phyloP scores from a whole-genome alignment of 1,284 basidiomycete species.

The Phenoliferia sp. region DNA sequence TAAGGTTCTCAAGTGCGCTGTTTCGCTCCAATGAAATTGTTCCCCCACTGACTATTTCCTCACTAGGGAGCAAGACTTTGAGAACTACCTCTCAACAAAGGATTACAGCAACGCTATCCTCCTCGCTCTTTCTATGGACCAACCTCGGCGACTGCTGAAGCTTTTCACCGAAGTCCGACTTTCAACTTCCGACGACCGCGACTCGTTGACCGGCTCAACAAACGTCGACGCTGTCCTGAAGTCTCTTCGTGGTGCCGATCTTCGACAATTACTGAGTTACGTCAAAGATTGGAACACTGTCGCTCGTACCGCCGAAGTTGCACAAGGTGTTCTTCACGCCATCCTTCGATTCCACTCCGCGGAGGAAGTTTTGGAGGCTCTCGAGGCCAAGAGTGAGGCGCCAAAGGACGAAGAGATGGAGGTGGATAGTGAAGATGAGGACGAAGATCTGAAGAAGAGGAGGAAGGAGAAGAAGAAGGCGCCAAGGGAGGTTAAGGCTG shows the following conservation, averaged over 20 bases:
- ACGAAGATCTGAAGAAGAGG: conserved; percentile 11
- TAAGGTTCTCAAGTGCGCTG: conserved; percentile 67
- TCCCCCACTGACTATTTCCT: conserved; percentile 6
- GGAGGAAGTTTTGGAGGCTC: conserved; percentile 22
- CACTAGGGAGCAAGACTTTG: conserved; percentile 85
- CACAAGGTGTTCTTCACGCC: conserved; percentile 79
- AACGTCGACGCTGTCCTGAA: conserved; percentile 78
- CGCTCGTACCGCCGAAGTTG: conserved; percentile 75
- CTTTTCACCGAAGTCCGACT: conserved; percentile 67
- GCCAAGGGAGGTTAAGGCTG: conserved; percentile 28
- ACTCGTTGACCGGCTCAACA: conserved; percentile 57
- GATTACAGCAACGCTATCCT: conserved; percentile 89
- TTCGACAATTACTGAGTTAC: conserved; percentile 75
- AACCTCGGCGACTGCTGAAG: conserved; percentile 78
- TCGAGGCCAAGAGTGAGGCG: conserved; percentile 34
- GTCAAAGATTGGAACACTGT: conserved; percentile 91
- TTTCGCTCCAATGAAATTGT: conserved; percentile 8
- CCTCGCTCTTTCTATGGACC: conserved; percentile 84
- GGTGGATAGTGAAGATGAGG: conserved; percentile 30
- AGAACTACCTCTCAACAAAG: conserved; percentile 78
- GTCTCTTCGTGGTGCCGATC: conserved; percentile 63
- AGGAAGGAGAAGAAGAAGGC: conserved; percentile 8
- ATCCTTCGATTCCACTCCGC: conserved; percentile 51
- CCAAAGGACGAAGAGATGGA: conserved; percentile 13
- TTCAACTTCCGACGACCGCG: conserved; percentile 10